Percentiles rank a stretch among this genome's conserved stretches.
Conservation (phyloP, 345 rosid genomes). For the Aquilaria malaccensis region DNA sequence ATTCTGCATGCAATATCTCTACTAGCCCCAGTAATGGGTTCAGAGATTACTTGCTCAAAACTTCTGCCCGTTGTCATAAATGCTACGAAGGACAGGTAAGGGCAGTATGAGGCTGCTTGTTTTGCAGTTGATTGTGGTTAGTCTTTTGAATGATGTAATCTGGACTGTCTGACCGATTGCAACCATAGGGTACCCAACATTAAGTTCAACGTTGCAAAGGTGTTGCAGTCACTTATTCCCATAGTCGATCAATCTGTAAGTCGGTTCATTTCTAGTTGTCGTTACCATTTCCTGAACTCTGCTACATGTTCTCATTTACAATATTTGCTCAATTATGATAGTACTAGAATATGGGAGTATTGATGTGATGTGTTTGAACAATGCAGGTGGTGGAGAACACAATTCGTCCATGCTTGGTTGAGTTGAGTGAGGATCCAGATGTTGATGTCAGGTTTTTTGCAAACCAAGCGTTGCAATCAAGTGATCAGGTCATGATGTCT, state of each 20-base stretch:
- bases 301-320: neutral
- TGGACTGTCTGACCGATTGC: neutral
- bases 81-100: constrained; percentile 86
- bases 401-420: constrained; percentile 60
- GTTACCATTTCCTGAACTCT: neutral
- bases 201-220: constrained; percentile 94
- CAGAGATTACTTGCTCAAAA: constrained; percentile 75
- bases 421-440: constrained; percentile 70
- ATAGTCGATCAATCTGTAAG: constrained; percentile 83
- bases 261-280: constrained; percentile 9
- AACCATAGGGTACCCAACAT: constrained; percentile 85
- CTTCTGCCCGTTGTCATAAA: constrained; percentile 72
- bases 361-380: constrained; percentile 4
- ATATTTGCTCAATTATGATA: too few species aligned
- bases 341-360: neutral
- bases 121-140: neutral
- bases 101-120: neutral
- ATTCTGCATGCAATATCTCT: constrained; percentile 73
- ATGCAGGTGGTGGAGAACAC: constrained; percentile 62
- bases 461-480: constrained; percentile 46
- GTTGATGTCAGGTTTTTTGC: constrained; percentile 76
- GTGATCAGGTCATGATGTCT: constrained; percentile 58
- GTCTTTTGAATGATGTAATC: constrained; percentile 1
- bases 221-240: constrained; percentile 76
- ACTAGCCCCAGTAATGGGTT: constrained; percentile 88